These are phyloP conservation scores for Raffaelea deltoideospora DNA, from an alignment of 2,329 filamentous ascomycete species.

Conservation along the genomic window DNA sequence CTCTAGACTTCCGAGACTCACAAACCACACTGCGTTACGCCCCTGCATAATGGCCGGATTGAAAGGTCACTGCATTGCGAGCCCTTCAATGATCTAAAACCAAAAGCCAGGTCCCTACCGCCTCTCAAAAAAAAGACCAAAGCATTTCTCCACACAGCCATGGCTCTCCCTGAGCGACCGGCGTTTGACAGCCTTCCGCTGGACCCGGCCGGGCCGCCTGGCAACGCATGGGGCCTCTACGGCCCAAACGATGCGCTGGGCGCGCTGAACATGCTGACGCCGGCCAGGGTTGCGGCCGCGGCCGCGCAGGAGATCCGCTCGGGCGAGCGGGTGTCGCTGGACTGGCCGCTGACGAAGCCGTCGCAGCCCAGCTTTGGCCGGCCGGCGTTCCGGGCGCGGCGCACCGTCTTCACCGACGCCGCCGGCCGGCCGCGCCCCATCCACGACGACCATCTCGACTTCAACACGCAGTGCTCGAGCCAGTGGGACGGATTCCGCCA, in stretches of 20 bases:
- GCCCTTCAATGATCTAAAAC: not conserved
- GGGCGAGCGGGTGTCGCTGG: constrained; percentile 40
- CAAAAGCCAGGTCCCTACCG: not conserved
- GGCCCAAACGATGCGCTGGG: constrained; percentile 26
- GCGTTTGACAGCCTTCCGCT: constrained; percentile 10
- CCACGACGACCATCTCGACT: constrained; percentile 29
- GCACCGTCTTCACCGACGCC: constrained; percentile 4
- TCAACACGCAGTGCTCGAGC: constrained; percentile 32
- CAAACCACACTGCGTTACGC: too few relatives aligned
- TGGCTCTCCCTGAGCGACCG: constrained; percentile 20
- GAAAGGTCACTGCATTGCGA: too few relatives aligned
- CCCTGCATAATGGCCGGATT: too few relatives aligned
- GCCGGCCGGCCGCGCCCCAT: constrained; percentile 18
- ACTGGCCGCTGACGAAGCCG: constrained; percentile 38
- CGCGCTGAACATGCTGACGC: constrained; percentile 12
- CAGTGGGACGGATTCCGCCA: constrained; percentile 36
- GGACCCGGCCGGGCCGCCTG: constrained; percentile 10
- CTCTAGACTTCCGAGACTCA: too few relatives aligned
- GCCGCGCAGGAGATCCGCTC: constrained; percentile 35
- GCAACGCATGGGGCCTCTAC: constrained; percentile 31
- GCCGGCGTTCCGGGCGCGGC: constrained; percentile 29
- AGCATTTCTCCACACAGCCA: not conserved
- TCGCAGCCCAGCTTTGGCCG: constrained; percentile 23
- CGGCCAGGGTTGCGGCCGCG: constrained; percentile 5
- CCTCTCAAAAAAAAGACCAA: not conserved